Base-by-base conservation (phyloP, 2,329 filamentous ascomycete genomes). In the Talaromyces albobiverticillius region DNA sequence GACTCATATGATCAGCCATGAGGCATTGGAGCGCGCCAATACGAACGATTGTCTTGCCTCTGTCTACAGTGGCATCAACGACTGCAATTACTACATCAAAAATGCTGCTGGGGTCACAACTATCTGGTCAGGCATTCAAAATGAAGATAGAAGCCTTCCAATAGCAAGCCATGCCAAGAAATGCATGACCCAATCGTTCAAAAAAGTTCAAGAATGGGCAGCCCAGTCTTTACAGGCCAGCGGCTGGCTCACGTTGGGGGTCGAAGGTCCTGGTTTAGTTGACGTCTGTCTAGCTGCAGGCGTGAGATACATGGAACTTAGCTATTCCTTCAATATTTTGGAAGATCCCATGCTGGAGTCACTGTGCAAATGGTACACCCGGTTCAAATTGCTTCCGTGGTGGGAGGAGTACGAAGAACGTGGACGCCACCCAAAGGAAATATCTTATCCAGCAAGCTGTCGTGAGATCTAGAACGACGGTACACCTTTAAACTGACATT, bases 181-280 rank as follows among this genome's bases (percentile, higher is more conserved):
- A 14, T 6, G 9, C 41, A 43, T 43, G 41, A 3, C 11, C 4
- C 41, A 20, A n/a, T 43, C 41, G 22, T 26, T 43, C 22, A 43
- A n/a, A 9, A 43, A 43, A 43, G 20, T 43, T n/a, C 41, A 43
- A 25, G 41, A 43, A n/a, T 43, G 41, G 41, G 41, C 41, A 43
- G 20, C 41, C 25, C 20, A 43, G 41, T 23, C 20, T 9, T 11
- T 43, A 14, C 22, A 43, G 25, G 41, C 22, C n/a, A 25, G 41
- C 41, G 41, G 41, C 22, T 43, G 41, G 41, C 41, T 43, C 20
- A 43, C 41, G 20, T 43, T 25, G 22, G 41, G 41, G 20, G 25
- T 43, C 22, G 25, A 25, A 23, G 16, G 22, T 20, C 41, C 41
- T n/a, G 41, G 41, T 13, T 20, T 43, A 25, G 41, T 43, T 26